These are phyloP conservation scores for Aspergillus sp. DNA, from an alignment of 2,329 filamentous ascomycete species.

Conservation along the genomic window DNA sequence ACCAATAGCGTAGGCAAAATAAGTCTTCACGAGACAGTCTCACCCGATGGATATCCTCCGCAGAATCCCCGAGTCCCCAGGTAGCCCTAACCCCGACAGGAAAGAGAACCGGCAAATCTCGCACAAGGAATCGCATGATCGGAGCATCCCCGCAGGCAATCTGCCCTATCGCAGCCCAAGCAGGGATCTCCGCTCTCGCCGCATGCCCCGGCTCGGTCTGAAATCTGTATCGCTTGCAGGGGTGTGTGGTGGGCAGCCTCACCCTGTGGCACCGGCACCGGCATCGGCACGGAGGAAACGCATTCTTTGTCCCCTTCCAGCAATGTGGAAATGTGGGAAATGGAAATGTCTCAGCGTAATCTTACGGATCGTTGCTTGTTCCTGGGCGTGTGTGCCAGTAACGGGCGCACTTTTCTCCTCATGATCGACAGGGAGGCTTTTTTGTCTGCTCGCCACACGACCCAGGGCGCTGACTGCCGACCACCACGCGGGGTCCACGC, in stretches of 20 bases:
- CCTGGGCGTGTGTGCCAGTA: not conserved
- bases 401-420: not conserved
- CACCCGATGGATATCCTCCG: too few relatives aligned
- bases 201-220: not conserved
- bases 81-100: too few relatives aligned
- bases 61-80: too few relatives aligned
- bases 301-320: not conserved
- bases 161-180: not conserved
- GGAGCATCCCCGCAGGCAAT: not conserved
- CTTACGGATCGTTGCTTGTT: not conserved
- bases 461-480: not conserved
- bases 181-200: not conserved
- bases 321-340: not conserved
- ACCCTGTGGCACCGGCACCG: too few relatives aligned
- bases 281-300: too few relatives aligned
- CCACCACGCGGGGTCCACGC: not conserved
- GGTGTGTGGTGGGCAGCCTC: not conserved
- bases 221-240: not conserved
- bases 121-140: too few relatives aligned
- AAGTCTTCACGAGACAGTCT: too few relatives aligned
- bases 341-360: not conserved
- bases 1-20: too few relatives aligned
- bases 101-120: too few relatives aligned
- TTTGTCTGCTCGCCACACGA: not conserved
- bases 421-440: constrained; percentile 1